phyloP scores from a whole-genome alignment of 495 filamentous ascomycete species.

The Hamigera avellanea region DNA sequence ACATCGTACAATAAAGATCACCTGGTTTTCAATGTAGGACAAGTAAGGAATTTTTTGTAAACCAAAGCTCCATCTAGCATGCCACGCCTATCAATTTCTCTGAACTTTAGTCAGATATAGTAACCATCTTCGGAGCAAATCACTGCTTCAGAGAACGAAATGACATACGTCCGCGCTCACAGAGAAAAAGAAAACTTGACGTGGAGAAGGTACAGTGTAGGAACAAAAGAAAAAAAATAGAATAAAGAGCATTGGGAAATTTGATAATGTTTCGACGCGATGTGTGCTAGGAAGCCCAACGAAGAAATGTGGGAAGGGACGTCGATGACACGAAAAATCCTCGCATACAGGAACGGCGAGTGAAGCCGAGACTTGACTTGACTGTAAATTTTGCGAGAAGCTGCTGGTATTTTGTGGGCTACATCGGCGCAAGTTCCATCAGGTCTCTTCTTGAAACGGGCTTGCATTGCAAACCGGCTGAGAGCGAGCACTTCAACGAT shows the following conservation, averaged over 20 bases:
- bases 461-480: not conserved
- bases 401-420: no score
- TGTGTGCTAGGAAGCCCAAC: no score
- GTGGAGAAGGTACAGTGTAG: not conserved
- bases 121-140: slow-evolving; percentile 12
- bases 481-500: slow-evolving; percentile 16
- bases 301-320: no score
- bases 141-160: slow-evolving; percentile 1
- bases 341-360: no score
- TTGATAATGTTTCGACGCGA: no score
- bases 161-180: not conserved
- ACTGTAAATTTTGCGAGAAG: no score
- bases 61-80: slow-evolving; percentile 6
- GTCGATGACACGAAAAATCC: no score
- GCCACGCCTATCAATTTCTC: slow-evolving; percentile 9
- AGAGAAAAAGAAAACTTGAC: not conserved
- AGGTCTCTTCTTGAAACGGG: not conserved
- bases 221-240: not conserved
- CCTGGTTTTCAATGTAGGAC: no score
- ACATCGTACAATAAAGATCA: no score
- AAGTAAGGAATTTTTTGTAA: slow-evolving; percentile 6
- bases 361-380: no score
- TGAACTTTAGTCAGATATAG: slow-evolving; percentile 11
- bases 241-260: not conserved
- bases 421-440: no score